A percentile compares a stretch with the other conserved stretches of the same genome.
Conservation (phyloP, 495 filamentous ascomycete species). For the Tuber indicum region DNA sequence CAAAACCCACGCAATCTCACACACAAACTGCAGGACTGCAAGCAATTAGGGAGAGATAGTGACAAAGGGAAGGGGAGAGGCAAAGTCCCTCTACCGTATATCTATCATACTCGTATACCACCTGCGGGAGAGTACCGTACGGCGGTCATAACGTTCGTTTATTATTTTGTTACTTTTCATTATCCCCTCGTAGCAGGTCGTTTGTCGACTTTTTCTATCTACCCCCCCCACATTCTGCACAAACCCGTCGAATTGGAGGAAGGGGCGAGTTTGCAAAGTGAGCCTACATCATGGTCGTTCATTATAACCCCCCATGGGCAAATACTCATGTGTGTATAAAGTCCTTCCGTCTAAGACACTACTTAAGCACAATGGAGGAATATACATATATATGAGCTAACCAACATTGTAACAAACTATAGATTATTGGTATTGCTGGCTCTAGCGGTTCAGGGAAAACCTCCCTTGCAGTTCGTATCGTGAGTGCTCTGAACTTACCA, state of each 20-base stretch:
- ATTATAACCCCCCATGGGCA: conserved; percentile 91
- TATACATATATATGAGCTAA: conserved; percentile 9
- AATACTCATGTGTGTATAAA: conserved; percentile 43
- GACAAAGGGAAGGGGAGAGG: not conserved
- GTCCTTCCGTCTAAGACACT: not conserved
- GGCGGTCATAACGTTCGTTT: not conserved
- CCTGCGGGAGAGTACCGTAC: not conserved
- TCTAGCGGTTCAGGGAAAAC: conserved; percentile 97
- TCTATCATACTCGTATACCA: no score
- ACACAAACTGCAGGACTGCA: not conserved
- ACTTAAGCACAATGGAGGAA: not conserved
- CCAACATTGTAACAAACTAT: conserved; percentile 8
- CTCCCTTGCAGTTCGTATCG: conserved; percentile 86
- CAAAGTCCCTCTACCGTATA: not conserved
- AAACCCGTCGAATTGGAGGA: not conserved
- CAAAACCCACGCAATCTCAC: not conserved
- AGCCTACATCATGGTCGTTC: conserved; percentile 46
- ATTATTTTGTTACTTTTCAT: not conserved
- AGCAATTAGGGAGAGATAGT: not conserved
- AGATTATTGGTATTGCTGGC: conserved; percentile 90
- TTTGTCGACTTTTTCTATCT: not conserved
- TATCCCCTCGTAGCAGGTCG: not conserved
- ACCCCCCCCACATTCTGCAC: not conserved
- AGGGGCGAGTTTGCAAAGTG: conserved; percentile 3
- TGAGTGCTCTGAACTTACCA: conserved; percentile 78